Percentiles rank a stretch among this genome's conserved stretches.
phyloP scores from a whole-genome alignment of 2,329 filamentous ascomycete species.

The Curvularia hawaiiensis region DNA sequence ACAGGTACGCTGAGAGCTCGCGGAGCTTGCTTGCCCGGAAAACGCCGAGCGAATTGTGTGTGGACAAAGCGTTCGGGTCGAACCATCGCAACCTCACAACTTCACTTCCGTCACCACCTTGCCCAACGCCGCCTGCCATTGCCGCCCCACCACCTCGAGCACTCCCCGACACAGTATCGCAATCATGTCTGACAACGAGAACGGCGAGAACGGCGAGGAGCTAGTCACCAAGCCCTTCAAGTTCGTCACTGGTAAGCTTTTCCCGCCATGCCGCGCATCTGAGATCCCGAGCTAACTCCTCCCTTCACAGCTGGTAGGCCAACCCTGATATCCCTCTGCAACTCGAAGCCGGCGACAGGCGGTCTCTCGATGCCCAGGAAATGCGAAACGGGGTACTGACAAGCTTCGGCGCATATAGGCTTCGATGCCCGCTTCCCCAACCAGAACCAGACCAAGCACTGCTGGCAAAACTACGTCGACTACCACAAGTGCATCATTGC shows the following conservation, averaged over 20 bases:
- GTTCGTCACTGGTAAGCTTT: slow-evolving; percentile 92
- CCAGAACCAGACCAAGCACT: slow-evolving; percentile 98
- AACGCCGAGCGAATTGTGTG: slow-evolving; percentile 42
- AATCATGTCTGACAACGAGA: slow-evolving; percentile 83
- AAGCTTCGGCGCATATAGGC: slow-evolving; percentile 61
- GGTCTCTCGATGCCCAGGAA: not conserved
- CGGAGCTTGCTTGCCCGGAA: slow-evolving; percentile 33
- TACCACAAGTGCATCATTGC: slow-evolving; percentile 99
- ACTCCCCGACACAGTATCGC: slow-evolving; percentile 46
- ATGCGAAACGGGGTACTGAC: slow-evolving; percentile 24
- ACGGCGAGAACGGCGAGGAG: slow-evolving; percentile 65
- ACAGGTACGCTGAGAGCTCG: slow-evolving; percentile 32
- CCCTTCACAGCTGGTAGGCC: slow-evolving; percentile 48
- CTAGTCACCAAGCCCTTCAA: slow-evolving; percentile 99
- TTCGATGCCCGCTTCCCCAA: slow-evolving; percentile 99
- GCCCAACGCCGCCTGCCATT: slow-evolving; percentile 36
- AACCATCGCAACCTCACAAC: slow-evolving; percentile 40
- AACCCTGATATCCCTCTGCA: slow-evolving; percentile 17
- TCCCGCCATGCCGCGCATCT: slow-evolving; percentile 17
- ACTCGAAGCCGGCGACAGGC: slow-evolving; percentile 11
- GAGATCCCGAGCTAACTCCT: slow-evolving; percentile 37
- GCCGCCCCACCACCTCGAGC: slow-evolving; percentile 29
- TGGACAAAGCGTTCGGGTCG: slow-evolving; percentile 43
- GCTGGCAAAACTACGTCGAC: slow-evolving; percentile 99
- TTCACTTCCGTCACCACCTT: slow-evolving; percentile 38